Base-by-base conservation (phyloP, 78 protist genomes). In the Dictyostelium firmibasis region DNA sequence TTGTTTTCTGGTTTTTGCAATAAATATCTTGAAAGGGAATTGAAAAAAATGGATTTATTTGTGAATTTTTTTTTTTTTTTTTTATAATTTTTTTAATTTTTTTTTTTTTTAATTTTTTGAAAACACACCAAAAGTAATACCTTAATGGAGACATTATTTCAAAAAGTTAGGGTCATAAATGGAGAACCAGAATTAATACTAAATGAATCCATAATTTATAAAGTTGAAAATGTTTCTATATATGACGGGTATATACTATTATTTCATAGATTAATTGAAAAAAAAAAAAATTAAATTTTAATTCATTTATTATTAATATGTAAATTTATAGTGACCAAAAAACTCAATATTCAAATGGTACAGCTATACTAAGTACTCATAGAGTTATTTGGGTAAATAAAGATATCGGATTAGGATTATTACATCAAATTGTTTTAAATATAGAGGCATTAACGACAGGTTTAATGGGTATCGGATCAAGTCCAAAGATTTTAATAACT, bases 381-480 rank as follows among this genome's bases (percentile, higher is more conserved):
- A 82, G 96, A 78, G 72, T 92, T 23, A 57, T 92, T 31, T 92
- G 96, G 96, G 29, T 53, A 25, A 23, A 25, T 4, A 25, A 23
- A 33, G 81, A 50, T 25, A 60, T 29, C 13, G 76, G 50, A 41
- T 77, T 38, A 11, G 23, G 76, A 7, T 27, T 81, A 29, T 27
- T 29, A 25, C 53, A 76, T 25, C 43, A 62, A 36, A 23, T 23
- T n/a, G 20, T 86, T 1, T 62, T 82, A 33, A 29, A 74, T 20
- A 18, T 74, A 43, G 75, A 87, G 18, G 16, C 50, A 20, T 79
- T 47, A 43, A 35, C 29, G 4, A 84, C 75, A 23, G 85, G 86
- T 23, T 67, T 84, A 50, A 44, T 77, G 16, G 64, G 83, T n/a
- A 57, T 91, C 6, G 75, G 81, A 4, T 82, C 91, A 43, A 81